phyloP scores from a whole-genome alignment of 2,329 filamentous ascomycete genomes.

The Nothopassalora personata region DNA sequence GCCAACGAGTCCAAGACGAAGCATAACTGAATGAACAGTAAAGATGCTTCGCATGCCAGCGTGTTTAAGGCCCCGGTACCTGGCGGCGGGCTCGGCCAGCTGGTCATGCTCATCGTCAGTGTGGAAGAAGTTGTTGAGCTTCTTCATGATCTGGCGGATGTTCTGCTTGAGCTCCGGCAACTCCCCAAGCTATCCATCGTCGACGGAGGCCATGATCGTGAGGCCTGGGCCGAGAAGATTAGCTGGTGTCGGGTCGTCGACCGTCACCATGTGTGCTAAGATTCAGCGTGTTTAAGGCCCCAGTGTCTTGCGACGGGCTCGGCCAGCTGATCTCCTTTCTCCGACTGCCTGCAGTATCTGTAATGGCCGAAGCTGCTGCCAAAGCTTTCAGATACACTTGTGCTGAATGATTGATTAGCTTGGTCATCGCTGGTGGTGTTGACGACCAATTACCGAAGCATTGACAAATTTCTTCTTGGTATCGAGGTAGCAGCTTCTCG shows the following conservation, averaged over 20 bases:
- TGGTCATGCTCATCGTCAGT: neutral
- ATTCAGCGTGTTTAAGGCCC: neutral
- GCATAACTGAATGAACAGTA: neutral
- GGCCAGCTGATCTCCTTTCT: neutral
- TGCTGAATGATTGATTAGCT: neutral
- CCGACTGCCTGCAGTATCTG: neutral
- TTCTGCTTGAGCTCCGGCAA: too few relatives aligned
- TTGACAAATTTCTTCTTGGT: too few relatives aligned
- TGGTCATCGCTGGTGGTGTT: neutral
- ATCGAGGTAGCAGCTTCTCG: too few relatives aligned
- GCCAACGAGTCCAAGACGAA: slow-evolving; percentile 32
- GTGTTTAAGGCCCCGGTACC: neutral
- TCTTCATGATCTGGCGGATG: too few relatives aligned
- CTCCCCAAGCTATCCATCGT: slow-evolving; percentile 71
- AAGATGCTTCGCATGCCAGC: neutral
- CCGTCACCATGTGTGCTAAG: neutral
- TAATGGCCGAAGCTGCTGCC: neutral
- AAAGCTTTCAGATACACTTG: neutral
- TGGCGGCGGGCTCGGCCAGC: neutral
- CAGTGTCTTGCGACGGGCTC: neutral
- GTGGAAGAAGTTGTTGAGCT: too few relatives aligned
- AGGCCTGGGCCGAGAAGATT: slow-evolving; percentile 57
- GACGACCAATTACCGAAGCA: too few relatives aligned
- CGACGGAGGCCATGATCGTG: slow-evolving; percentile 89
- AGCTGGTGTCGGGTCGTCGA: slow-evolving; percentile 7